Evolutionary conservation across 2,329 filamentous ascomycete species (phyloP), one percentile per base, ranked within the genome.

Genomic region (Orbilia blumenaviensis): DNA sequence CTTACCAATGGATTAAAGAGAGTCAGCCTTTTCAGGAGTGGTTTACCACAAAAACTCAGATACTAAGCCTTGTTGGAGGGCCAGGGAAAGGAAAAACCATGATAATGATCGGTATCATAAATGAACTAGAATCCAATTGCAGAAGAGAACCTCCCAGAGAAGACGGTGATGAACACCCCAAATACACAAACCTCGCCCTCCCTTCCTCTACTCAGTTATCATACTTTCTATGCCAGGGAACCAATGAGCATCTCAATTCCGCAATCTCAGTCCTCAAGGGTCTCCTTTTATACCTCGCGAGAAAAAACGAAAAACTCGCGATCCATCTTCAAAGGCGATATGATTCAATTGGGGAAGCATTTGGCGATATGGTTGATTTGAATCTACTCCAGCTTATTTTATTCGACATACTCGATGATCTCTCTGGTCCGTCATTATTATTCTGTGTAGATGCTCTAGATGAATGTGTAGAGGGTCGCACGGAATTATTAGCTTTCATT

Each of bases 391-490:
- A 34, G 10, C 29, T 34, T 10, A 34, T 34, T 34, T 10, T 34
- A 5, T 34, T 34, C 29, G 29, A 34, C 29, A 34, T 34, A 5
- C 29, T 34, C 29, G 29, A 34, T 34, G 29, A 34, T 10, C 29
- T 10, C 1, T 78, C 14, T 7, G 61, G 83, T 2, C 14, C 79
- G 0, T 75, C 10, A 0, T 80, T 80, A 0, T 81, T 81, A 73
- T 64, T 87, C 2, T 69, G 86, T 14, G 79, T 87, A 50, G 84
- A 87, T 78, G 85, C 84, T 0, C 82, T 87, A 0, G 85, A 87
- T 67, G 85, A 87, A 78, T 86, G 84, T 76, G 67, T 60, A 10
- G 48, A 32, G 7, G 81, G 78, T 34, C 75, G 79, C 16, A 6
- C 46, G 0, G 54, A 81, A 36, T 82, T 86, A 1, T 79, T 86